These are phyloP conservation scores for Tuber microsphaerosporum DNA, from an alignment of 495 filamentous ascomycete genomes.

Conservation along the genomic window DNA sequence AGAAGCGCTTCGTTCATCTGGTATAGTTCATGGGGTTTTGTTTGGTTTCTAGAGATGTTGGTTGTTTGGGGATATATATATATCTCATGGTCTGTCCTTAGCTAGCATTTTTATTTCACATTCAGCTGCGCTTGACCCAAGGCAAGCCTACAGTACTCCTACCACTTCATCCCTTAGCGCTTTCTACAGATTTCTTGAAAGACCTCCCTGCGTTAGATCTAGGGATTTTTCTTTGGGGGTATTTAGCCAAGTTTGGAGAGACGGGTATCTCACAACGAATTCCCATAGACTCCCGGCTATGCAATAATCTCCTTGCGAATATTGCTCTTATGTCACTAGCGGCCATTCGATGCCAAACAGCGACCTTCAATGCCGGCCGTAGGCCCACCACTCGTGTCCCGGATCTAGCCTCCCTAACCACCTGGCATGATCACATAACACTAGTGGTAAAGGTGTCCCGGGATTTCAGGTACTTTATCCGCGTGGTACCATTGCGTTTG, in stretches of 20 bases:
- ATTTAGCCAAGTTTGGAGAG: neutral
- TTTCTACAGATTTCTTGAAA: neutral
- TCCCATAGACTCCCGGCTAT: neutral
- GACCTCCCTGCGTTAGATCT: rapidly evolving
- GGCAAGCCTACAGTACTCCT: no score
- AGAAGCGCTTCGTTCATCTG: neutral
- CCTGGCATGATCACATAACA: neutral
- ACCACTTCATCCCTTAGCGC: no score
- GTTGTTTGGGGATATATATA: neutral
- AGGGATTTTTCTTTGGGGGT: neutral
- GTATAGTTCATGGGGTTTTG: neutral
- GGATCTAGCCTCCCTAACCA: neutral
- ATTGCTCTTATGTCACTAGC: neutral
- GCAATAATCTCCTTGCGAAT: neutral
- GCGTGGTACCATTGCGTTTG: neutral
- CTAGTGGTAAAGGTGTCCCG: neutral
- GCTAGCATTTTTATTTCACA: neutral
- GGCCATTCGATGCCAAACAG: neutral
- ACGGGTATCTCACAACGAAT: neutral
- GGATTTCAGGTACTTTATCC: neutral
- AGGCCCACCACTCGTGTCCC: neutral
- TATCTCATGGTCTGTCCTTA: neutral
- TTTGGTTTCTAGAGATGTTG: neutral
- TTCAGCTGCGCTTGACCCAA: neutral
- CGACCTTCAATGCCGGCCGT: neutral